Evolutionary conservation across 2,329 filamentous ascomycete genomes (phyloP).

Genomic region (Ophiostoma sp.): DNA sequence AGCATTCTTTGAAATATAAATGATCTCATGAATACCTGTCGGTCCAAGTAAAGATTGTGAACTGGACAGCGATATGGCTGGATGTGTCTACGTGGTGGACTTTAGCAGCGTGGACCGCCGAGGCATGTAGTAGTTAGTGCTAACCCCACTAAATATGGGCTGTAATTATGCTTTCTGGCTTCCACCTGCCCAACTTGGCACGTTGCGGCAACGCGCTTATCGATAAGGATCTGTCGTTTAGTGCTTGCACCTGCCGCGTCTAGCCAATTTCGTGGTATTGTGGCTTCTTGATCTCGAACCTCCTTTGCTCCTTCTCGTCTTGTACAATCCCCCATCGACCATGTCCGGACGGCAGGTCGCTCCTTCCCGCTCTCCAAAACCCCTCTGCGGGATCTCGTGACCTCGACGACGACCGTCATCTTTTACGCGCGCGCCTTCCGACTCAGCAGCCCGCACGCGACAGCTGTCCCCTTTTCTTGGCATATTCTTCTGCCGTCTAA

Average conservation of each 20-base stretch:
- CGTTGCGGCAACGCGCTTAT: slow-evolving; percentile 14
- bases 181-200: neutral
- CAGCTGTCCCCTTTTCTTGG: slow-evolving; percentile 12
- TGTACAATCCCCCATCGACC: slow-evolving; percentile 16
- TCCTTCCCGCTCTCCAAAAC: slow-evolving; percentile 10
- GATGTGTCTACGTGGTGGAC: no score
- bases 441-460: neutral
- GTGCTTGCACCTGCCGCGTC: slow-evolving; percentile 9
- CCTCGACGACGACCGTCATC: neutral
- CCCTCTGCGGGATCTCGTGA: slow-evolving; percentile 11
- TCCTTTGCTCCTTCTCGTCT: neutral
- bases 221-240: slow-evolving; percentile 17
- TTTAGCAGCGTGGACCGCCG: no score
- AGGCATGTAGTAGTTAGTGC: neutral
- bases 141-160: neutral
- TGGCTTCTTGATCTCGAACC: slow-evolving; percentile 3
- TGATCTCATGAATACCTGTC: no score
- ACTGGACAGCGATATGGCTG: no score
- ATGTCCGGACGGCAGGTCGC: slow-evolving; percentile 20
- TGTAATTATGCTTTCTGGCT: neutral
- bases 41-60: no score
- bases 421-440: neutral
- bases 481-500: neutral
- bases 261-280: slow-evolving; percentile 8
- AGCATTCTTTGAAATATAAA: no score